Evolutionary conservation across 2,329 filamentous ascomycete species (phyloP).

Genomic region (Sporothrix mexicana): DNA sequence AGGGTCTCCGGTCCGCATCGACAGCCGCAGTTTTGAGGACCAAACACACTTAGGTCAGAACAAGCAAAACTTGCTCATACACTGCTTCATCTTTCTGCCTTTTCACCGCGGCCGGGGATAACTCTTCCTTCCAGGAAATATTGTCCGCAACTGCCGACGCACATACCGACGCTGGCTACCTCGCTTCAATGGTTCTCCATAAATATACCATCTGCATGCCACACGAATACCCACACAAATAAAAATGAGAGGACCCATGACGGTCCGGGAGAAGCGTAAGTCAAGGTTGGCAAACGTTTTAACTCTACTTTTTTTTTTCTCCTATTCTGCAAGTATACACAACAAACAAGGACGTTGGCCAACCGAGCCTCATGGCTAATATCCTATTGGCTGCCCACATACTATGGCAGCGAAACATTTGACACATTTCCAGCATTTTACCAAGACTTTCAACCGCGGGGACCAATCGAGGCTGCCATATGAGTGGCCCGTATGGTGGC

Average conservation of each 20-base stretch:
- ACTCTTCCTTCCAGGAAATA: neutral
- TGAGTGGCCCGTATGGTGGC: neutral
- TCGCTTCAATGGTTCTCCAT: neutral
- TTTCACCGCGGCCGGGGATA: neutral
- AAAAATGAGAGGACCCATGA: neutral
- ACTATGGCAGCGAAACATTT: neutral
- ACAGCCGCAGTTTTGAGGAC: too few relatives aligned
- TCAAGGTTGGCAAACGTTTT: neutral
- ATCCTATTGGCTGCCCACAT: constrained; percentile 11
- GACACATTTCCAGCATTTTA: neutral
- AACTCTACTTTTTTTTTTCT: neutral
- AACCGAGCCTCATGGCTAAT: neutral
- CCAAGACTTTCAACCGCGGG: neutral
- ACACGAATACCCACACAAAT: neutral
- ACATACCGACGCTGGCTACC: too few relatives aligned
- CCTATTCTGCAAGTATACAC: neutral
- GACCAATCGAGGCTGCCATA: neutral
- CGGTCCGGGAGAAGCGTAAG: constrained; percentile 21
- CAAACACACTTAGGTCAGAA: neutral
- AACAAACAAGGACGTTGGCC: neutral
- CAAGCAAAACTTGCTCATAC: neutral
- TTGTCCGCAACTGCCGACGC: constrained; percentile 13
- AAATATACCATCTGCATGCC: neutral
- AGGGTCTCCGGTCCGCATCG: neutral
- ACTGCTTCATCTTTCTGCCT: neutral